Percentiles rank a stretch among this genome's conserved stretches.
Evolutionary conservation across 306 rosid genomes (phyloP).

Genomic region (Arachis stenosperma): DNA sequence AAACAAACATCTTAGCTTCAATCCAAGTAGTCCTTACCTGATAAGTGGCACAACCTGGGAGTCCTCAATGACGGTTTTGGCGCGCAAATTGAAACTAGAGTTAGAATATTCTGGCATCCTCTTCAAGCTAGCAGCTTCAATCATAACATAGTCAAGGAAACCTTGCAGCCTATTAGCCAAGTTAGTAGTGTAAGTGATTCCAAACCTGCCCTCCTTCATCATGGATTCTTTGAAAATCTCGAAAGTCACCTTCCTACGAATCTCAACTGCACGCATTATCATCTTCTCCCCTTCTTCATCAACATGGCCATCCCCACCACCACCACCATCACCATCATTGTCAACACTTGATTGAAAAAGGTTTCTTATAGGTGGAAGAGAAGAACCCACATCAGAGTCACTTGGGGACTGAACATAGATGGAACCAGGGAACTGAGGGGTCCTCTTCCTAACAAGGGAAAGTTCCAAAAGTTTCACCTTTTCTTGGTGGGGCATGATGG

Average conservation of each 20-base stretch:
- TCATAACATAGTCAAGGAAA: constrained; percentile 74
- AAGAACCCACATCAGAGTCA: constrained; percentile 73
- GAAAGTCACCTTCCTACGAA: constrained; percentile 77
- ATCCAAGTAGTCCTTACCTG: constrained; percentile 48
- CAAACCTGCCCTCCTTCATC: constrained; percentile 86
- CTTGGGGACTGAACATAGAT: constrained; percentile 77
- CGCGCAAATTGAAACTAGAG: constrained; percentile 76
- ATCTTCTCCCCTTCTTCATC: constrained; percentile 41
- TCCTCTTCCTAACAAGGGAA: constrained; percentile 74
- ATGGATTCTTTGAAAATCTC: constrained; percentile 81
- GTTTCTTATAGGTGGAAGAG: constrained; percentile 59
- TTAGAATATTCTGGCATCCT: constrained; percentile 62
- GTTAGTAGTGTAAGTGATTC: constrained; percentile 74
- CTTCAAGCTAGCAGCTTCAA: constrained; percentile 84
- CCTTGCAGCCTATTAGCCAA: constrained; percentile 52
- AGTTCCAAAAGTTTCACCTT: constrained; percentile 67
- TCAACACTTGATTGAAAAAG: constrained; percentile 41
- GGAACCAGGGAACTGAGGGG: constrained; percentile 95
- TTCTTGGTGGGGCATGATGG: constrained; percentile 50
- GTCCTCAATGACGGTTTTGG: constrained; percentile 72
- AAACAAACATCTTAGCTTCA: constrained; percentile 43
- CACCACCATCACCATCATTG: background rate
- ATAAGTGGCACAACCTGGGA: constrained; percentile 79
- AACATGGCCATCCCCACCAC: background rate
- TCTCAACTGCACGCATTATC: constrained; percentile 80